Percentiles rank a stretch among this genome's conserved stretches.
Evolutionary conservation across 164 flowering plant genomes (phyloP).

Genomic region (Macadamia tetraphylla): DNA sequence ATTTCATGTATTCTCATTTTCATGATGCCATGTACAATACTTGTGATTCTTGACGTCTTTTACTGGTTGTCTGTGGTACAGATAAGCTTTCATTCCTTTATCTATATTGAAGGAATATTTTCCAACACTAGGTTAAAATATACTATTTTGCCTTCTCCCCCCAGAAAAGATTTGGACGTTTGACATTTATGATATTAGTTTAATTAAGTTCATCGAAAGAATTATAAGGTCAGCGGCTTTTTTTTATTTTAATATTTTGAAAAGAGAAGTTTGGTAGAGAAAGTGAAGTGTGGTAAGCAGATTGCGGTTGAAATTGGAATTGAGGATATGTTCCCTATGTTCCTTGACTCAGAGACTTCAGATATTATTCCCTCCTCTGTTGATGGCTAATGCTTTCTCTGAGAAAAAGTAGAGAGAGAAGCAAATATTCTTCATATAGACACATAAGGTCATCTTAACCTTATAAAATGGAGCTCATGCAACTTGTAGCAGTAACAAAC

Average conservation of each 20-base stretch:
- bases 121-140: no score
- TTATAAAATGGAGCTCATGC: constrained; percentile 7
- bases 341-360: constrained; percentile 3
- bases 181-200: constrained; percentile 7
- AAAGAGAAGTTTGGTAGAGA: constrained; percentile 13
- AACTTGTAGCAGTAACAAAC: not conserved
- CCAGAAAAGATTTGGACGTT: not conserved
- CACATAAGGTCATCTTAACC: constrained; percentile 1
- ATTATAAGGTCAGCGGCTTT: constrained; percentile 12
- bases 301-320: constrained; percentile 30
- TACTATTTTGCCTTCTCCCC: no score
- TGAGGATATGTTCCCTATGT: constrained; percentile 26
- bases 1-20: no score
- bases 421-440: constrained; percentile 18
- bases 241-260: not conserved
- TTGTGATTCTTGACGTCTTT: no score
- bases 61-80: no score
- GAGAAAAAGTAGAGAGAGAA: constrained; percentile 7
- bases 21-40: no score
- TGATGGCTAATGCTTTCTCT: constrained; percentile 8
- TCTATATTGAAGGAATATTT: no score
- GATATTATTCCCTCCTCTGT: constrained; percentile 11
- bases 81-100: no score
- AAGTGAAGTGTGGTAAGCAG: constrained; percentile 22
- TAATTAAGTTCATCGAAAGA: no score